Evolutionary conservation across 768 basidiomycete species (phyloP), one percentile per base, ranked within the genome.

Genomic region (Thelephora aurantiotincta): DNA sequence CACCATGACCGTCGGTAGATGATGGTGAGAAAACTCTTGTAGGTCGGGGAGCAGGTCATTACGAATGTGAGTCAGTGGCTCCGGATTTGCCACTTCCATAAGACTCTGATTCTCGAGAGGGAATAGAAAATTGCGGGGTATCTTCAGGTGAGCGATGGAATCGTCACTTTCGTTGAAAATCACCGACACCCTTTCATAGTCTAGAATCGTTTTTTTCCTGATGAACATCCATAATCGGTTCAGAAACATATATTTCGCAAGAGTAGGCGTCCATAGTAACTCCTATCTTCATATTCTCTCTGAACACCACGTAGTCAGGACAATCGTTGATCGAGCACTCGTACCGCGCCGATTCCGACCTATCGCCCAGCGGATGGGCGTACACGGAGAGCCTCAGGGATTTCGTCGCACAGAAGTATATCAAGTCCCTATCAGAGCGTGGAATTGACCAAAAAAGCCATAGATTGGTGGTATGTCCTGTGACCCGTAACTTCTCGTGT

Each of bases 201-300:
- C 90, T 2, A 71, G 94, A 50, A 92, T 97, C 50, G 88, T 98
- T 20, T 99, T 98, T 72, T 98, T 96, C 72, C 71, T 99, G 41
- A 98, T 98, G 96, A 99, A 99, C 62, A 97, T 99, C 43, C 94
- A 99, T 65, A 97, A 92, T 58, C 73, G 75, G 52, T 86, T 81
- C 60, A 74, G 94, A 18, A 91, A 83, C 43, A 99, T 99, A 52
- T 98, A 93, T 63, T 97, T 99, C 65, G 94, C 94, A 4, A 70
- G 94, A 35, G 93, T 96, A 59, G 51, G 86, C 46, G 47, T 35
- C 18, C 43, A 11, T 20, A 42, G 44, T 37, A 34, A 49, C 35
- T 23, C 36, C n/a, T 3, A 12, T 36, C 13, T 16, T 26, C 20
- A 23, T n/a, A 11, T 44, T 43, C 13, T 43, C 51, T 54, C 35